These are phyloP conservation scores for Wolfiporia cocos DNA, from an alignment of 1,284 basidiomycete species.

Conservation along the genomic window DNA sequence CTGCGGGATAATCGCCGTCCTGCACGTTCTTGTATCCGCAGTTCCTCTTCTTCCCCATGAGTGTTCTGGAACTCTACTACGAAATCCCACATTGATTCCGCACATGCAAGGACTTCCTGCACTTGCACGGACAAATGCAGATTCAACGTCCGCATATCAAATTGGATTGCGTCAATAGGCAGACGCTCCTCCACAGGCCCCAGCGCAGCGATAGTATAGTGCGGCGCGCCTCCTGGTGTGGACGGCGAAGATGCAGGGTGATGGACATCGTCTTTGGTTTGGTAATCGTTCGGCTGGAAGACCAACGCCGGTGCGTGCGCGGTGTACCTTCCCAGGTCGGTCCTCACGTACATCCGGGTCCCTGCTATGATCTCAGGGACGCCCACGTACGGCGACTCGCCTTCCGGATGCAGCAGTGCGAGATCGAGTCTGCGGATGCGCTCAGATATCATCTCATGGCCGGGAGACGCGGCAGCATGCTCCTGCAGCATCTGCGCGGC, in stretches of 20 bases:
- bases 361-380: neutral
- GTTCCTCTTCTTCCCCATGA: slow-evolving; percentile 1
- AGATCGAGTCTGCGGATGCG: neutral
- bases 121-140: slow-evolving; percentile 52
- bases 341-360: neutral
- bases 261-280: neutral
- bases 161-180: slow-evolving; percentile 43
- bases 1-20: too few species aligned
- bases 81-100: slow-evolving; percentile 75
- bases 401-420: neutral
- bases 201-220: neutral
- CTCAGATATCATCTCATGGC: neutral
- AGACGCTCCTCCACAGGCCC: slow-evolving; percentile 24
- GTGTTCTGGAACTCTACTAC: slow-evolving; percentile 41
- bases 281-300: neutral
- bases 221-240: neutral
- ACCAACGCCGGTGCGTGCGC: slow-evolving; percentile 1
- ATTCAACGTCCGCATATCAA: slow-evolving; percentile 52
- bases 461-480: neutral
- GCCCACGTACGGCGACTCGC: neutral
- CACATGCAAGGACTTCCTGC: slow-evolving; percentile 56
- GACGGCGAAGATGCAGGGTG: neutral
- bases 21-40: too few species aligned
- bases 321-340: slow-evolving; percentile 3
- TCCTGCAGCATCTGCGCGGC: neutral